Conservation (phyloP, 805 yeast genomes). For the Brettanomyces nanus region DNA sequence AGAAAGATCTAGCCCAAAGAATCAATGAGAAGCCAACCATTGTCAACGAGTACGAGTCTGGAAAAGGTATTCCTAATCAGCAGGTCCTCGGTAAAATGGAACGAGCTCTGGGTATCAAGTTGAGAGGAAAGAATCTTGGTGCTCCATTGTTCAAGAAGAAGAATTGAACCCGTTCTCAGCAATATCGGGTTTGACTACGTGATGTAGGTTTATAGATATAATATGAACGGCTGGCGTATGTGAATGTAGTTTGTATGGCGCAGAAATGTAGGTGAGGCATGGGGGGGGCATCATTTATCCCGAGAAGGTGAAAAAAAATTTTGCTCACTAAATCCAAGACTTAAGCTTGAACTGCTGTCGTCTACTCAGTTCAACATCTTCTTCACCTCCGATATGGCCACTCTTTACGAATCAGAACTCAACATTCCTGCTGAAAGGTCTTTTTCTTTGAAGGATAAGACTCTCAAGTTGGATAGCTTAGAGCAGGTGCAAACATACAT, state of each 20-base stretch:
- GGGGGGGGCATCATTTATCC: too few species aligned
- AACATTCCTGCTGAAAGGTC: slow-evolving; percentile 38
- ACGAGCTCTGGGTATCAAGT: slow-evolving; percentile 87
- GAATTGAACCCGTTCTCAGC: slow-evolving; percentile 18
- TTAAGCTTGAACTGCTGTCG: too few species aligned
- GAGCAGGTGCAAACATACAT: slow-evolving; percentile 69
- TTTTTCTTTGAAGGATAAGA: slow-evolving; percentile 65
- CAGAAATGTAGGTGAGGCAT: too few species aligned
- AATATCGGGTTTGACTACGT: too few species aligned
- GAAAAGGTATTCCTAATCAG: slow-evolving; percentile 94
- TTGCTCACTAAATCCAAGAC: too few species aligned
- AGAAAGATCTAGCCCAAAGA: slow-evolving; percentile 93
- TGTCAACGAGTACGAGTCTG: slow-evolving; percentile 94
- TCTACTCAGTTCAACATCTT: too few species aligned
- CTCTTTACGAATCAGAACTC: slow-evolving; percentile 25
- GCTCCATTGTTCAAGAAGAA: slow-evolving; percentile 66
- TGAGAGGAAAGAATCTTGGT: slow-evolving; percentile 95
- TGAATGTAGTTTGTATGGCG: too few species aligned
- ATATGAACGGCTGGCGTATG: too few species aligned
- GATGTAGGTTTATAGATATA: too few species aligned
- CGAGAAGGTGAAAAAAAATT: too few species aligned
- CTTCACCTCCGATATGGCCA: slow-evolving; percentile 23
- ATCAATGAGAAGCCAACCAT: slow-evolving; percentile 94
- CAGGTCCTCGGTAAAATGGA: slow-evolving; percentile 88
- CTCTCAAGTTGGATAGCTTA: slow-evolving; percentile 63